Evolutionary conservation across 2,329 filamentous ascomycete genomes (phyloP).

Genomic region (Paracoccidioides brasiliensis): DNA sequence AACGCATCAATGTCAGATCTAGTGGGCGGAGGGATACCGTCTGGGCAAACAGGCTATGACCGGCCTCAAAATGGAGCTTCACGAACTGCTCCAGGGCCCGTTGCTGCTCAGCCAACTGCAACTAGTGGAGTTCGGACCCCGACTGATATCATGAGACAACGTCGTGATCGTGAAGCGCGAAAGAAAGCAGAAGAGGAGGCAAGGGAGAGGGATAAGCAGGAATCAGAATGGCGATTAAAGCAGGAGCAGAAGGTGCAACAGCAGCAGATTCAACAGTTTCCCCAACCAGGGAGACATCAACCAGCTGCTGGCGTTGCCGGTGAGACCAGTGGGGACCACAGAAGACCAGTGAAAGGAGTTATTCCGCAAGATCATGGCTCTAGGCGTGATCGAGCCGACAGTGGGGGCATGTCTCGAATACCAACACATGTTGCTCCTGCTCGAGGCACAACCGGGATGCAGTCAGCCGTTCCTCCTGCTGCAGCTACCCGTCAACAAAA

Average conservation of each 20-base stretch:
- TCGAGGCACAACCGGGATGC: not conserved
- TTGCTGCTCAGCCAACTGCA: conserved; percentile 38
- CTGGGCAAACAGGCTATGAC: conserved; percentile 36
- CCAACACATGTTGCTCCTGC: conserved; percentile 2
- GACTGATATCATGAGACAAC: conserved; percentile 81
- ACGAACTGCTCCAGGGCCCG: conserved; percentile 35
- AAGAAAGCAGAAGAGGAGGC: conserved; percentile 55
- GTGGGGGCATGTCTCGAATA: not conserved
- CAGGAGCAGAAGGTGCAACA: conserved; percentile 41
- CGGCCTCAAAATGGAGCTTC: conserved; percentile 45
- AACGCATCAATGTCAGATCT: conserved; percentile 87
- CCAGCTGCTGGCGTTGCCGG: conserved; percentile 36
- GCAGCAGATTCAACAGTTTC: conserved; percentile 37
- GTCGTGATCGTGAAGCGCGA: conserved; percentile 61
- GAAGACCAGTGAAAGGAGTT: conserved; percentile 7
- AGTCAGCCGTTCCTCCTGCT: not conserved
- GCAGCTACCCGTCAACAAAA: not conserved
- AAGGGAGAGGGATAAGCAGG: conserved; percentile 40
- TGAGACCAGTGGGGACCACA: conserved; percentile 20
- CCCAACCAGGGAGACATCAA: conserved; percentile 14
- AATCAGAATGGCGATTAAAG: conserved; percentile 35
- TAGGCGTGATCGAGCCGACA: not conserved
- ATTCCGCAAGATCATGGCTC: conserved; percentile 7
- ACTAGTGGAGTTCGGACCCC: conserved; percentile 62
- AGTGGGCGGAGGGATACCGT: conserved; percentile 42